A percentile compares a stretch with the other conserved stretches of the same genome.
These are phyloP conservation scores for Scheffersomyces titani DNA, from an alignment of 1,139 yeast genomes.

Conservation along the genomic window DNA sequence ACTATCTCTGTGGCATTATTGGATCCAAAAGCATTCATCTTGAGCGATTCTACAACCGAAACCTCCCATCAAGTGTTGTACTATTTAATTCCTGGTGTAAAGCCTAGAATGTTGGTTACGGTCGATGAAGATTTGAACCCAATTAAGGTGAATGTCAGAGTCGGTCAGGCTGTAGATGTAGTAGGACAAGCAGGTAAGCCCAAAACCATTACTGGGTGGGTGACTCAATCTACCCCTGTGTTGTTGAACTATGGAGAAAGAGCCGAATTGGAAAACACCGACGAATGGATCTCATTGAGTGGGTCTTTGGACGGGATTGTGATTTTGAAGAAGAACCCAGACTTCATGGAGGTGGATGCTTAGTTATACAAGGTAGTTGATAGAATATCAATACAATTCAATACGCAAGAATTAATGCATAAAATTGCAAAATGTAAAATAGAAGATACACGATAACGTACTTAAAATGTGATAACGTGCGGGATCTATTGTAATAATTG, in stretches of 20 bases:
- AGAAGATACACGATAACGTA: not conserved
- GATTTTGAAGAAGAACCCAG: slow-evolving; percentile 88
- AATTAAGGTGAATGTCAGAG: slow-evolving; percentile 92
- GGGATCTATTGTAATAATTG: no score
- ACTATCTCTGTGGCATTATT: slow-evolving; percentile 83
- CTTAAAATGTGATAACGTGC: not conserved
- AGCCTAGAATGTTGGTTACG: slow-evolving; percentile 91
- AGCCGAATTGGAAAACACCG: slow-evolving; percentile 89
- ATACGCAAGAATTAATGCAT: not conserved
- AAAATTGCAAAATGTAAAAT: not conserved
- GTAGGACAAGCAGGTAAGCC: slow-evolving; percentile 99
- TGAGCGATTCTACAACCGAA: slow-evolving; percentile 50
- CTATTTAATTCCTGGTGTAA: slow-evolving; percentile 84
- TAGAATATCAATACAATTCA: not conserved
- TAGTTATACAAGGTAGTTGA: slow-evolving; percentile 11
- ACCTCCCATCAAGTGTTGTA: slow-evolving; percentile 79
- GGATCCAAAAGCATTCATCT: slow-evolving; percentile 74
- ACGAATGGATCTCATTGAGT: slow-evolving; percentile 84
- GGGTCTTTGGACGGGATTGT: slow-evolving; percentile 90
- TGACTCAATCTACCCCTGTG: slow-evolving; percentile 97
- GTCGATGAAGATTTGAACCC: slow-evolving; percentile 88
- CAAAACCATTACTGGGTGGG: slow-evolving; percentile 99
- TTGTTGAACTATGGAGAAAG: slow-evolving; percentile 91
- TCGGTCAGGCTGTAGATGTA: slow-evolving; percentile 97
- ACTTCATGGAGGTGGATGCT: slow-evolving; percentile 69